Base-by-base conservation (phyloP, 805 yeast species). In the Candida chauliodis region DNA sequence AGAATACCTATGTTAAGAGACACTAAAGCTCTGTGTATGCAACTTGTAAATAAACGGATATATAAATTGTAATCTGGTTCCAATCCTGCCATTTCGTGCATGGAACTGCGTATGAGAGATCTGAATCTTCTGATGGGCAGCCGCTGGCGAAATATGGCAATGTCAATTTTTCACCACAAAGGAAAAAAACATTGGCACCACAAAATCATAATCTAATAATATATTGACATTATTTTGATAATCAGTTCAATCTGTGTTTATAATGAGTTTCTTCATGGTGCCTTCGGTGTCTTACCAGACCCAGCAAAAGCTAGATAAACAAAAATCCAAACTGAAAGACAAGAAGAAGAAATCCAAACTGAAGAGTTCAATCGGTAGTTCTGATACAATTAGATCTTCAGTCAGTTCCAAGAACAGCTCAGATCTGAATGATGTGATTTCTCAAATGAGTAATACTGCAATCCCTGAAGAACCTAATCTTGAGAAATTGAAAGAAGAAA, bases 281-380 rank as follows among this genome's bases (percentile, higher is more conserved):
- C 71, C 71, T 1, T 43, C 66, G 15, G 59, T 64, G 40, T 63
- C 61, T 55, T 67, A 61, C 42, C 73, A 67, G 47, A 64, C 66
- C 19, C 60, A 63, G 40, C 69, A 67, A 44, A 65, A 66, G 43
- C 36, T 65, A 28, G 54, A 57, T 29, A 46, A 58, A 21, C 38
- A 30, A 25, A 50, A 46, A 27, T 49, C 52, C 32, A 47, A 50
- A 39, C 36, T 31, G 33, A 43, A 51, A 42, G 33, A 39, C 37
- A 27, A 14, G 20, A 27, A 27, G 38, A 26, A 7, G 27, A 28
- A 22, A 17, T n/a, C 16, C 13, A 31, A 31, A 23, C 25, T 24
- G 25, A 31, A 31, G 22, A 16, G 9, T 20, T 21, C 34, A n/a
- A 20, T 31, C 3, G 15, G 19, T 20, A 26, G 31, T 34, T 20